A percentile compares a stretch with the other conserved stretches of the same genome.
Evolutionary conservation across 192 early-diverging fungal genomes (phyloP).

Genomic region (Coemansia sp.): DNA sequence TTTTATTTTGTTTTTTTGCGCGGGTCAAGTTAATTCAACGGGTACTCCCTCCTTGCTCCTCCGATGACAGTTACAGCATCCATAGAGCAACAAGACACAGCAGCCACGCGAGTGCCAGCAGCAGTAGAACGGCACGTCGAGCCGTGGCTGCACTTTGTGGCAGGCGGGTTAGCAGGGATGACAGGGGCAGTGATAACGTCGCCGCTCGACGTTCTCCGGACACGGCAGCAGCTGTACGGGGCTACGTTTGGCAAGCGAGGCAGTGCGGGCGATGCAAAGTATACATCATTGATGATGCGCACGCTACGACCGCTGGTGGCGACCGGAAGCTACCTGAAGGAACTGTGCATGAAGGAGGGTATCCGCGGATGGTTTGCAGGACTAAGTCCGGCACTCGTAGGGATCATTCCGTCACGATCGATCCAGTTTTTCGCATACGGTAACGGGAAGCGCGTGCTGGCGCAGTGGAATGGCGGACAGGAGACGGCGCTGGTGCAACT

Average conservation of each 20-base stretch:
- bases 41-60: no score
- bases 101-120: conserved; percentile 25
- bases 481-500: conserved; percentile 83
- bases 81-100: not conserved
- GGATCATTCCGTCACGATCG: conserved; percentile 91
- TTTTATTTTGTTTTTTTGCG: not conserved
- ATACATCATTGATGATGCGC: not conserved
- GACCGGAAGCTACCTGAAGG: conserved; percentile 43
- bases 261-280: no score
- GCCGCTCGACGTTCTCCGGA: conserved; percentile 93
- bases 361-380: conserved; percentile 87
- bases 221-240: conserved; percentile 77
- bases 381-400: conserved; percentile 88
- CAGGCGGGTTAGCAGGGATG: conserved; percentile 65
- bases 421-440: conserved; percentile 95
- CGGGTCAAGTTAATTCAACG: not conserved
- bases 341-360: conserved; percentile 75
- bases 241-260: not conserved
- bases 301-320: conserved; percentile 27
- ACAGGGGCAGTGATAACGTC: conserved; percentile 84
- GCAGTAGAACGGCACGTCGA: conserved; percentile 42
- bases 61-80: not conserved
- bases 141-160: conserved; percentile 53
- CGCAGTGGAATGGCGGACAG: conserved; percentile 69
- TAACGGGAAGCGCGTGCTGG: conserved; percentile 78